These are phyloP conservation scores for Bocquillonia castaneifolia DNA, from an alignment of 441 rosid species.

Conservation along the genomic window DNA sequence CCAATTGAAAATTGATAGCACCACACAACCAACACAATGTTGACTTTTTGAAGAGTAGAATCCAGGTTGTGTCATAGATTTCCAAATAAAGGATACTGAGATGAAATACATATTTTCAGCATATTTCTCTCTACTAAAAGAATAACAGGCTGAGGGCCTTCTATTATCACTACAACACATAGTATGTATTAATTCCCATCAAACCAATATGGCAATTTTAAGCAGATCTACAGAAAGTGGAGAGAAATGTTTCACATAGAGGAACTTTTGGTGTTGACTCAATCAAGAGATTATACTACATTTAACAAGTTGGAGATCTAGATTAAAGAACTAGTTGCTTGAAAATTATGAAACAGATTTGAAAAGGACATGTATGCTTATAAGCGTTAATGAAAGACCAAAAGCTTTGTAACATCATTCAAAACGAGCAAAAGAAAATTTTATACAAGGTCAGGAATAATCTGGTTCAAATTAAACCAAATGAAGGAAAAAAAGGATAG, in stretches of 20 bases:
- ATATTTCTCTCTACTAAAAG: not conserved
- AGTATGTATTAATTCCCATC: not conserved
- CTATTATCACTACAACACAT: not conserved
- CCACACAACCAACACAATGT: no score
- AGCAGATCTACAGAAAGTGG: not conserved
- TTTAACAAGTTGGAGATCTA: not conserved
- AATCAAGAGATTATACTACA: not conserved
- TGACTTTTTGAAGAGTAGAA: no score
- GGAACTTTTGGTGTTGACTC: not conserved
- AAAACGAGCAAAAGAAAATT: not conserved
- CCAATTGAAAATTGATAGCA: not conserved
- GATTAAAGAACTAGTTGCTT: not conserved
- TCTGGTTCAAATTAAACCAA: slow-evolving; percentile 1
- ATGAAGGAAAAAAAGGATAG: not conserved
- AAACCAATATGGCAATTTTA: not conserved
- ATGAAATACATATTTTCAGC: not conserved
- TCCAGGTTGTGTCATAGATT: slow-evolving; percentile 3
- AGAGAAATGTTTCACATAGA: not conserved
- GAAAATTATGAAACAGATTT: not conserved
- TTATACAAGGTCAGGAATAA: not conserved
- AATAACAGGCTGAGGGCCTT: not conserved
- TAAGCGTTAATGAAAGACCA: not conserved
- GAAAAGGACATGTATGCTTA: not conserved
- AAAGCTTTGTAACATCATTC: not conserved
- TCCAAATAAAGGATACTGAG: not conserved